phyloP scores from a whole-genome alignment of 116 monocot genomes.

The Cymodocea nodosa region DNA sequence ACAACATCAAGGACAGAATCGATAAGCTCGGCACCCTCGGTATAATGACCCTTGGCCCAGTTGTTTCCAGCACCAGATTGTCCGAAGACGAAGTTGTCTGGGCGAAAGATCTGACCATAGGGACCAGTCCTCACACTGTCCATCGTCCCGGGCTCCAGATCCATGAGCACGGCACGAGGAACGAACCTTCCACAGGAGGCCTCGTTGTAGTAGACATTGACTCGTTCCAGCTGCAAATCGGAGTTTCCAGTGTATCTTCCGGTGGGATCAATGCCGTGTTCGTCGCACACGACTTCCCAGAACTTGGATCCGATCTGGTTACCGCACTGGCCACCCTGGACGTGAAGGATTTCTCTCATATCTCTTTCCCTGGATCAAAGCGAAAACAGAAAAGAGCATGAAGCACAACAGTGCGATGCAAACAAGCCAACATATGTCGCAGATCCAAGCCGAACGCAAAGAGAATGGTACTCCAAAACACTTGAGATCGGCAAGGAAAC shows the following conservation, averaged over 20 bases:
- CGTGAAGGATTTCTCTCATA: conserved; percentile 25
- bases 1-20: conserved; percentile 46
- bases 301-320: conserved; percentile 29
- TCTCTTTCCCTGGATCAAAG: background rate
- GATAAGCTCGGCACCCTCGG: conserved; percentile 54
- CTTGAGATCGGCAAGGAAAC: background rate
- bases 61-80: conserved; percentile 56
- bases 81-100: conserved; percentile 42
- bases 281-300: conserved; percentile 31
- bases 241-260: conserved; percentile 16
- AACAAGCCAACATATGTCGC: background rate
- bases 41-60: conserved; percentile 61
- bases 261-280: conserved; percentile 24
- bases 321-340: conserved; percentile 27
- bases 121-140: conserved; percentile 20
- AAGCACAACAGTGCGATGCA: background rate
- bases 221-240: conserved; percentile 23
- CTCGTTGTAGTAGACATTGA: conserved; percentile 28
- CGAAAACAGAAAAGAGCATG: background rate
- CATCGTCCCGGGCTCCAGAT: conserved; percentile 26
- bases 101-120: conserved; percentile 25
- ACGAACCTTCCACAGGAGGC: conserved; percentile 24
- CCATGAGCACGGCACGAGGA: conserved; percentile 25
- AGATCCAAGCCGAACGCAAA: background rate
- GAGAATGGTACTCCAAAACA: background rate